Base-by-base conservation (phyloP, 1,139 yeast genomes). In the Debaryomyces subglobosus region DNA sequence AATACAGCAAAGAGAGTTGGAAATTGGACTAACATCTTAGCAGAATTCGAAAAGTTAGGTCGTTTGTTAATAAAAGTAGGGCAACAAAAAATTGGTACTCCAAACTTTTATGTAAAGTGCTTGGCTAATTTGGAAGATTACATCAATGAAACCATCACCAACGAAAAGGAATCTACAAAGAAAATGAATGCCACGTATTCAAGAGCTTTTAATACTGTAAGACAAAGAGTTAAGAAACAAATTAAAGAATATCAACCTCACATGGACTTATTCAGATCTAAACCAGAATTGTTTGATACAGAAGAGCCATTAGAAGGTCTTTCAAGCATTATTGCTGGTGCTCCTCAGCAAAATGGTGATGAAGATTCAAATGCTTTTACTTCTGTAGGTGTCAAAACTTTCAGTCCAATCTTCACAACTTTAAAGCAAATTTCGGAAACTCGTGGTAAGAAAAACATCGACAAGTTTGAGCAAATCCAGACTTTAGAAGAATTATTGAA, bases 391-490 rank as follows among this genome's bases (percentile, higher is more conserved):
- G 54, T 56, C 24, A 67, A 68, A 51, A 60, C 58, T 29, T 64
- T 73, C 58, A 68, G 75, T 54, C 76, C 78, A 20, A 85, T 92
- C 48, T 90, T 92, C 76, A 77, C 85, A 51, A 83, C 89, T 39
- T 78, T 94, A 65, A 82, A 86, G 65, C 72, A 83, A 48, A 85
- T 95, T 53, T 76, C 89, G 54, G 99, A 94, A 68, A 79, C 92
- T 44, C 86, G 99, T 72, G 99, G 99, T 77, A 92, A 92, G 77
- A 94, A 90, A 79, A 90, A 89, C 68, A 87, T 91, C 55, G 97
- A 94, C 68, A 84, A 86, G 58, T 72, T 67, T 53, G 96, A 89
- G 67, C 97, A 94, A 69, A 81, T 91, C 56, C 74, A 74, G 54
- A 77, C 78, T 42, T 78, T 94, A 64, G 96, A 89, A 69, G 75